Percentiles rank a stretch among this genome's conserved stretches.
Evolutionary conservation across 1,139 yeast species (phyloP).

Genomic region (Taphrina flavorubra): DNA sequence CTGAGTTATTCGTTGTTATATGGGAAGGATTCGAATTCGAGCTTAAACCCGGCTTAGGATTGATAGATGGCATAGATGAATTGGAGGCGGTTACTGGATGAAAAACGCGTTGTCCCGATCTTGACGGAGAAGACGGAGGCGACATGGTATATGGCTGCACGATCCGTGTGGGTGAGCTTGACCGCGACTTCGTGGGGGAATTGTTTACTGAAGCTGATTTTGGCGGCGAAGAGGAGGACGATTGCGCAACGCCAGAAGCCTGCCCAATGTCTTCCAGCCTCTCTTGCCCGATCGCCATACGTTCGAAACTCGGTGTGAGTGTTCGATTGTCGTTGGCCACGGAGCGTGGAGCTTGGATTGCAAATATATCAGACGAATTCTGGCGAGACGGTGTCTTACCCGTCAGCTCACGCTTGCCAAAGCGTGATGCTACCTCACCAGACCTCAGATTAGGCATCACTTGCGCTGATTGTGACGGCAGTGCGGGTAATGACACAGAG

Average conservation of each 20-base stretch:
- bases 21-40: not conserved
- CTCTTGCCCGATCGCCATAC: not conserved
- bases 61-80: not conserved
- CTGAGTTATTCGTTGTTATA: not conserved
- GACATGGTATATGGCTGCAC: constrained; percentile 14
- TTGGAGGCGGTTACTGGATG: not conserved
- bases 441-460: not conserved
- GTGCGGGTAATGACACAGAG: constrained; percentile 21
- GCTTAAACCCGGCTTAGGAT: not conserved
- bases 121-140: constrained; percentile 24
- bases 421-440: not conserved
- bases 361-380: constrained; percentile 16
- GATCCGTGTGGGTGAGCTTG: constrained; percentile 13
- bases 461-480: constrained; percentile 18
- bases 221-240: constrained; percentile 11
- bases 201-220: not conserved
- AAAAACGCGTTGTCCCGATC: not conserved
- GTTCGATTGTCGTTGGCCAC: constrained; percentile 6
- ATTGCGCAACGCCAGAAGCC: too few species aligned
- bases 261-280: not conserved
- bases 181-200: constrained; percentile 8
- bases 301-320: not conserved
- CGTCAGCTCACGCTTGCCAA: not conserved
- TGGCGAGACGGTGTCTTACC: constrained; percentile 21
- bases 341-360: not conserved